A percentile compares a stretch with the other conserved stretches of the same genome.
phyloP scores from a whole-genome alignment of 345 rosid species.

The Eucalyptus erythrocorys region DNA sequence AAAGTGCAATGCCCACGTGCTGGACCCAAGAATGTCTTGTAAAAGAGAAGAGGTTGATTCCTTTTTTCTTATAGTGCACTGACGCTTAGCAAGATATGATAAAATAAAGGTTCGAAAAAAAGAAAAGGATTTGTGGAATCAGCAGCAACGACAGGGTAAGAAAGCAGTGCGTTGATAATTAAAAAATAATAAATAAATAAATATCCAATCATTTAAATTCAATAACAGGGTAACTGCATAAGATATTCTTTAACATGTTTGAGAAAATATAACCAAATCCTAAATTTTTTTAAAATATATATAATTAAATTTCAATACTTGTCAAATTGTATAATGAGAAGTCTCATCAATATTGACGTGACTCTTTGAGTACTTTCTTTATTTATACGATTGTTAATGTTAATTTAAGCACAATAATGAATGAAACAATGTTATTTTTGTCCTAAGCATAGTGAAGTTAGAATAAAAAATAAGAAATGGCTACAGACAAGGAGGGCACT shows the following conservation, averaged over 20 bases:
- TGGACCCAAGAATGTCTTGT: neutral
- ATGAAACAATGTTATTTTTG: neutral
- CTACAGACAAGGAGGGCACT: accelerated
- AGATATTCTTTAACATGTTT: neutral
- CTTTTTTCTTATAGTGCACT: neutral
- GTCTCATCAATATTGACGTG: neutral
- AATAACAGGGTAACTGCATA: neutral
- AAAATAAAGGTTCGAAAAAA: neutral
- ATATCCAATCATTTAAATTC: neutral
- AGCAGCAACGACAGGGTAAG: neutral
- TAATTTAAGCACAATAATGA: neutral
- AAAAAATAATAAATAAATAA: neutral
- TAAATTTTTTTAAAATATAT: neutral
- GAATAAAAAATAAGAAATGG: neutral
- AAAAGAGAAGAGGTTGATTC: neutral
- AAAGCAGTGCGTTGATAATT: neutral
- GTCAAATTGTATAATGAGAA: neutral
- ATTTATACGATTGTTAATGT: neutral
- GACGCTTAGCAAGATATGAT: neutral
- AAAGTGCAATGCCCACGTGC: neutral
- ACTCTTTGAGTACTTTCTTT: neutral
- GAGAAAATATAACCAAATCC: neutral
- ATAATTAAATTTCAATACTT: neutral
- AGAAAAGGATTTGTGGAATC: neutral
- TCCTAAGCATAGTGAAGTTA: neutral